phyloP scores from a whole-genome alignment of 2,329 filamentous ascomycete species.

The Sclerotinia subarctica region DNA sequence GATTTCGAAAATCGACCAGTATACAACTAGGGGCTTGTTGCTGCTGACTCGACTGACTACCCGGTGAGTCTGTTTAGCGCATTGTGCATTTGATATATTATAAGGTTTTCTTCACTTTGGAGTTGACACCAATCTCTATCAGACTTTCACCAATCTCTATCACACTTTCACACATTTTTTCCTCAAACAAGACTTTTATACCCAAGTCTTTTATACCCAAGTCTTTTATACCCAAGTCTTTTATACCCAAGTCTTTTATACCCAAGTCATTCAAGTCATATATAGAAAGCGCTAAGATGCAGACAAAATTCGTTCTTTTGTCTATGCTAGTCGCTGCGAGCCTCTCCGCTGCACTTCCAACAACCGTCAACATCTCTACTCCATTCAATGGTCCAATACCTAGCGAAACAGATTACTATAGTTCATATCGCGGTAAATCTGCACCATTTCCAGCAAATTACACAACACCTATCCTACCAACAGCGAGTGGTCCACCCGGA shows the following conservation, averaged over 20 bases:
- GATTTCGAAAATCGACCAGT: not conserved
- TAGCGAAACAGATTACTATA: conserved; percentile 39
- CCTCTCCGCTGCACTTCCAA: conserved; percentile 1
- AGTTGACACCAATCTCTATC: no score
- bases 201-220: not conserved
- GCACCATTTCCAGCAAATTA: conserved; percentile 42
- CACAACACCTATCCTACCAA: conserved; percentile 38
- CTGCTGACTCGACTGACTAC: not conserved
- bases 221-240: fast-evolving
- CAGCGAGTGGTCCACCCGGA: conserved; percentile 36
- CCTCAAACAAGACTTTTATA: not conserved
- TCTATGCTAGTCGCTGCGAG: not conserved
- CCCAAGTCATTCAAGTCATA: not conserved
- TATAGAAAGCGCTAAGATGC: not conserved
- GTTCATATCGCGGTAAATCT: conserved; percentile 37
- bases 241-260: not conserved
- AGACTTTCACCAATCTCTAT: not conserved
- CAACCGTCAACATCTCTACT: conserved; percentile 1
- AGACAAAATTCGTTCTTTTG: not conserved
- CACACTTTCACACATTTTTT: not conserved
- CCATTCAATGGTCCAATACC: conserved; percentile 31
- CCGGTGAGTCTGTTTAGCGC: not conserved
- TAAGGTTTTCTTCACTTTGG: not conserved
- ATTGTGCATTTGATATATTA: not conserved
- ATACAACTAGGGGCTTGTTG: not conserved